These are phyloP conservation scores for Silene latifolia DNA, from an alignment of 148 eudicot species.

Conservation along the genomic window DNA sequence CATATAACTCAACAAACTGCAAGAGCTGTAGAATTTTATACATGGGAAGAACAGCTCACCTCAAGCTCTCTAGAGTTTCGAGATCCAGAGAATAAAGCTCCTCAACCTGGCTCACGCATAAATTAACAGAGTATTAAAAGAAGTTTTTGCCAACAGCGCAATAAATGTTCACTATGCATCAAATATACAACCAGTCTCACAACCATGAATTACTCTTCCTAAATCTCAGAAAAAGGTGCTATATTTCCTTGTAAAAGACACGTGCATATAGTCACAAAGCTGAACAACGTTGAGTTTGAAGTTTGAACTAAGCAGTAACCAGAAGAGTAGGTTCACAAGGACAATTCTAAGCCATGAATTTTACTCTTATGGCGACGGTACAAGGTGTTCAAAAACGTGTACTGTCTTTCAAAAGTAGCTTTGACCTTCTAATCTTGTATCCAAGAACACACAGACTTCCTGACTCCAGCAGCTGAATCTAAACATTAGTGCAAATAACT, in stretches of 20 bases:
- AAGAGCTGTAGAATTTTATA: constrained; percentile 4
- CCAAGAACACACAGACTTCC: not conserved
- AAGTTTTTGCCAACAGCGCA: not conserved
- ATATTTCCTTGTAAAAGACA: not conserved
- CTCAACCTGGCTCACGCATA: constrained; percentile 74
- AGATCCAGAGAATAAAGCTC: constrained; percentile 93
- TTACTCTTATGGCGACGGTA: not conserved
- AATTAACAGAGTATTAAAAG: constrained; percentile 4
- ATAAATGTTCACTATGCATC: not conserved
- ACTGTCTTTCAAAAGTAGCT: not conserved
- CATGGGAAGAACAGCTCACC: constrained; percentile 34
- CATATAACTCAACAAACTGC: not conserved
- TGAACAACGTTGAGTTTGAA: not conserved
- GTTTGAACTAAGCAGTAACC: not conserved
- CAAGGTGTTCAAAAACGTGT: not conserved
- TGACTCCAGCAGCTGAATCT: not conserved
- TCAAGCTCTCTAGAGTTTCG: constrained; percentile 72
- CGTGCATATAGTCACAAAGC: not conserved
- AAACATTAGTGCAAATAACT: not conserved
- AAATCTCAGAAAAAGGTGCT: not conserved
- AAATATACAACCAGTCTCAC: not conserved
- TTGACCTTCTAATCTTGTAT: not conserved
- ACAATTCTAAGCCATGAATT: not conserved
- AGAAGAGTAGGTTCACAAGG: not conserved
- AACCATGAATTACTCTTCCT: not conserved